These are phyloP conservation scores for Neonectria hederae DNA, from an alignment of 2,329 filamentous ascomycete genomes.

Conservation along the genomic window DNA sequence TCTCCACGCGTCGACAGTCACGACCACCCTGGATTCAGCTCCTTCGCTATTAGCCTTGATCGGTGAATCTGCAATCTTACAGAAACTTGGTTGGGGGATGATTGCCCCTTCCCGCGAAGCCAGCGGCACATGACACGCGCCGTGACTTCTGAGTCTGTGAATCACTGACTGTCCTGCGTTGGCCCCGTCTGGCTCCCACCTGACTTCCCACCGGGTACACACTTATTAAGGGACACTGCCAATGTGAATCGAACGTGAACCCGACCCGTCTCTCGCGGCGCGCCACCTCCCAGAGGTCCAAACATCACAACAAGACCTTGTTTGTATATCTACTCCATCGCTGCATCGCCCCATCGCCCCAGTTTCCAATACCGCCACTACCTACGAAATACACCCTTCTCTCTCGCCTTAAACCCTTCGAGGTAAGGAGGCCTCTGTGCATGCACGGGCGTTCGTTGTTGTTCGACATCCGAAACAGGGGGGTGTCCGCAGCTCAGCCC, in stretches of 20 bases:
- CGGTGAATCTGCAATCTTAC: neutral
- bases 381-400: neutral
- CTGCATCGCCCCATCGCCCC: constrained; percentile 4
- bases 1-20: constrained; percentile 13
- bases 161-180: neutral
- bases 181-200: neutral
- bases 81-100: constrained; percentile 8
- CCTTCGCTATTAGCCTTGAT: neutral
- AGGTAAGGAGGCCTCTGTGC: constrained; percentile 18
- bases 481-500: neutral
- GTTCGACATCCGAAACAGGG: neutral
- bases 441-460: neutral
- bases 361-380: constrained; percentile 2
- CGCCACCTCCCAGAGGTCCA: constrained; percentile 6
- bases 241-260: neutral
- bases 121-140: neutral
- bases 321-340: too few species aligned
- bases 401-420: neutral
- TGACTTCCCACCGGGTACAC: neutral
- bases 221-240: neutral
- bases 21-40: neutral
- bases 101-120: neutral
- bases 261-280: neutral
- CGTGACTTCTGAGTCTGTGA: neutral
- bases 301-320: neutral